Evolutionary conservation across 192 early-diverging fungal species (phyloP).

Genomic region (Coemansia sp.): DNA sequence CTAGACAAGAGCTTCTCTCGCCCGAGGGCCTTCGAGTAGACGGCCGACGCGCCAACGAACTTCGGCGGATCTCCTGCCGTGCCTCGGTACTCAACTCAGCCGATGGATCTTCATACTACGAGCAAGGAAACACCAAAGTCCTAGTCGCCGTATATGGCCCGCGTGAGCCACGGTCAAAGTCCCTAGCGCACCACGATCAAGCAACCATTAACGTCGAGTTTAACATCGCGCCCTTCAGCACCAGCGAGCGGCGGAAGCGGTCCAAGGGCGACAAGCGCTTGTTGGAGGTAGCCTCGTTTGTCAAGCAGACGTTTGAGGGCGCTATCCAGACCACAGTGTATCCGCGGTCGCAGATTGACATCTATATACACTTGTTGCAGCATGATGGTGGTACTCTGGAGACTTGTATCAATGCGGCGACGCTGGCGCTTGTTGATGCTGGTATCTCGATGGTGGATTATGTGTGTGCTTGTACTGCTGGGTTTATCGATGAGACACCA

Average conservation of each 20-base stretch:
- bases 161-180: constrained; percentile 68
- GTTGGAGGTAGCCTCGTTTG: constrained; percentile 80
- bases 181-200: constrained; percentile 66
- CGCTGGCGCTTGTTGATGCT: constrained; percentile 80
- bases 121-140: constrained; percentile 95
- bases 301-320: constrained; percentile 91
- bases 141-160: constrained; percentile 94
- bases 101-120: constrained; percentile 93
- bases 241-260: constrained; percentile 81
- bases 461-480: constrained; percentile 86
- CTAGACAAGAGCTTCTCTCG: constrained; percentile 55
- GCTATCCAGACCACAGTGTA: constrained; percentile 75
- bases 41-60: constrained; percentile 86
- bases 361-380: constrained; percentile 92
- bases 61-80: constrained; percentile 80
- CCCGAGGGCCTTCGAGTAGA: constrained; percentile 87
- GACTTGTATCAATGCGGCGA: constrained; percentile 82
- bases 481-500: constrained; percentile 77
- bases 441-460: constrained; percentile 83
- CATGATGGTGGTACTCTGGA: constrained; percentile 86
- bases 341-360: constrained; percentile 89
- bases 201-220: constrained; percentile 89
- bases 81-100: constrained; percentile 79
- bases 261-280: constrained; percentile 89
- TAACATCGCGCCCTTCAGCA: constrained; percentile 89